Base-by-base conservation (phyloP, 1,284 basidiomycete species). In the Fereydounia khargensis region DNA sequence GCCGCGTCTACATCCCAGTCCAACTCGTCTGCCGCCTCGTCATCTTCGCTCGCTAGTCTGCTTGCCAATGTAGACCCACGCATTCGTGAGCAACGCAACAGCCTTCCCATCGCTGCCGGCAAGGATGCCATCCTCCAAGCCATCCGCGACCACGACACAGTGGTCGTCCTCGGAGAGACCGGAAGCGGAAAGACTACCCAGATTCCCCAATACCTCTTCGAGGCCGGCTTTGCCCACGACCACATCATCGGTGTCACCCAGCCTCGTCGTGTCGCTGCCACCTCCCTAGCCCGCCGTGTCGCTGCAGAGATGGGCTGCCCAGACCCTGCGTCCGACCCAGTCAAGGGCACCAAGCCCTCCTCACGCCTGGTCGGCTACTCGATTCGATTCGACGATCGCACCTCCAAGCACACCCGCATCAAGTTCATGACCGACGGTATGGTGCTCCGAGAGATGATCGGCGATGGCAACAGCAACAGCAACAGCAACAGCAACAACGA, bases 381-480 rank as follows among this genome's bases (percentile, higher is more conserved):
- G 3, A 91, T 98, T 25, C 86, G 94, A 30, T 99, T 99, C 76
- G 91, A 97, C 74, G 92, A 97, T 68, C 81, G 83, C 36, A 83
- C 83, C 62, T 79, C 23, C 77, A 82, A 20, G 56, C 55, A 61
- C 20, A 95, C 95, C 0, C 82, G 86, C 25, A 86, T 98, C 74
- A 91, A 95, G 76, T 99, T 91, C 77, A 82, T 94, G 76, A 97
- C 92, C 18, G 95, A 99, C 69, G 94, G 94, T 69, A 94, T 96
- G 83, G 84, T 98, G 61, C 85, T 95, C 28, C 84, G 92, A 47
- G 94, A 91, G 79, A 84, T 92, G 48, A 80, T 94, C 52, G 83
- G 44, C 16, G 40, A 59, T 34, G 41, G 4, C 39, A 20, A 19
- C 11, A 23, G 5, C 35, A 13, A 11, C 35, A 23, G n/a, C 6